phyloP scores from a whole-genome alignment of 768 basidiomycete species.

The Macrolepiota fuliginosa region DNA sequence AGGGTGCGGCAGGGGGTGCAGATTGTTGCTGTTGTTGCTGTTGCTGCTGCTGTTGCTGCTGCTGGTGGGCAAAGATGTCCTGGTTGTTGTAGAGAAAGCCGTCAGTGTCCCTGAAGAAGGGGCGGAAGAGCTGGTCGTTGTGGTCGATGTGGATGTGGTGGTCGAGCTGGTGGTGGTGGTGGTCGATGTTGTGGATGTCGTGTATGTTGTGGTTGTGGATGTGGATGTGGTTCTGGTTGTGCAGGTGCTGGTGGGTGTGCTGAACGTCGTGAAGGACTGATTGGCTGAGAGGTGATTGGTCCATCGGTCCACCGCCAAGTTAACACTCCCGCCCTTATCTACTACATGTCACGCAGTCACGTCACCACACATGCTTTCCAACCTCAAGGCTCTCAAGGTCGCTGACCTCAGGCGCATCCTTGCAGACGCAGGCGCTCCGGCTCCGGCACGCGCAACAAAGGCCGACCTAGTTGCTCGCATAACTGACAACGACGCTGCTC shows the following conservation, averaged over 20 bases:
- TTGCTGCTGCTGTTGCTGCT: conserved; percentile 14
- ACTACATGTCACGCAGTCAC: conserved; percentile 7
- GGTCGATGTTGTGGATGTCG: conserved; percentile 20
- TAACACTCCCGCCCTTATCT: conserved; percentile 11
- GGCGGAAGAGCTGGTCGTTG: conserved; percentile 19
- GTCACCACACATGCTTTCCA: conserved; percentile 29
- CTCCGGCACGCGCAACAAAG: conserved; percentile 61
- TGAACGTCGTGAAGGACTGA: conserved; percentile 17
- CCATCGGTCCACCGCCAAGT: conserved; percentile 15
- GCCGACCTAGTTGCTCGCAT: conserved; percentile 65
- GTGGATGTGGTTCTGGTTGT: conserved; percentile 17
- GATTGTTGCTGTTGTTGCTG: conserved; percentile 11
- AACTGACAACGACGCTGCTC: conserved; percentile 47
- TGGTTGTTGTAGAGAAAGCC: conserved; percentile 19
- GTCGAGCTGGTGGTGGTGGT: conserved; percentile 13
- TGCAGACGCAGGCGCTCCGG: conserved; percentile 42
- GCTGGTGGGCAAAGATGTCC: conserved; percentile 24
- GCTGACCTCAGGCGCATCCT: conserved; percentile 67
- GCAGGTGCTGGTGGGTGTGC: conserved; percentile 10
- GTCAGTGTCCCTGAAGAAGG: conserved; percentile 24
- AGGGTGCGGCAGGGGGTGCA: neutral
- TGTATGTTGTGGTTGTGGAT: conserved; percentile 8
- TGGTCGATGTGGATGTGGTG: conserved; percentile 18
- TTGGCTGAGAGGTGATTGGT: conserved; percentile 1
- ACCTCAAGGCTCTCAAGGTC: conserved; percentile 66